phyloP scores from a whole-genome alignment of 495 filamentous ascomycete species.

The Penicillium taxi region DNA sequence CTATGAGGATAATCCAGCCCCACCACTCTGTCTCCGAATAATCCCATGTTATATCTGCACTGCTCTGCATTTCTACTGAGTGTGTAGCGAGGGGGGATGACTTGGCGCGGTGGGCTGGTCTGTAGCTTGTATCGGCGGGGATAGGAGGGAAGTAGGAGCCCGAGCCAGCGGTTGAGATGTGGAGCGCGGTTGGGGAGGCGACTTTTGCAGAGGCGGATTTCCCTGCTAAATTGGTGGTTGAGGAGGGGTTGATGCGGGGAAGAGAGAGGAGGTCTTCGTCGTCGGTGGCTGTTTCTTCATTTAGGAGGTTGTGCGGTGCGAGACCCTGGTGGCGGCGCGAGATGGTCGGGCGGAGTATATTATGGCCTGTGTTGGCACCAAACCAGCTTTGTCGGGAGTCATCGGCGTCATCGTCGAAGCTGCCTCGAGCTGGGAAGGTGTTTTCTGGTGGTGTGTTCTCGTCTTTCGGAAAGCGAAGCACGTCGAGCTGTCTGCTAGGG shows the following conservation, averaged over 20 bases:
- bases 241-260: conserved; percentile 29
- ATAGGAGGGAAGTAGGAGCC: conserved; percentile 56
- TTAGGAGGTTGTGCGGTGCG: conserved; percentile 48
- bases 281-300: conserved; percentile 66
- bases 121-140: conserved; percentile 26
- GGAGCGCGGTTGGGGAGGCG: conserved; percentile 14
- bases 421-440: conserved; percentile 12
- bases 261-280: conserved; percentile 68
- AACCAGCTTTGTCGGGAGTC: conserved; percentile 19
- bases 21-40: conserved; percentile 92
- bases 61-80: conserved; percentile 27
- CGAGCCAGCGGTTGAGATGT: conserved; percentile 50
- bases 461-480: conserved; percentile 9
- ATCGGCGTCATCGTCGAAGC: conserved; percentile 15
- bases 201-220: conserved; percentile 10
- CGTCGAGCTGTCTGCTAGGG: conserved; percentile 15
- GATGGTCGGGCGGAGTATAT: conserved; percentile 14
- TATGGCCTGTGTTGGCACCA: conserved; percentile 17
- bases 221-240: conserved; percentile 18
- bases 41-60: conserved; percentile 55
- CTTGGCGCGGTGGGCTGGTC: conserved; percentile 45
- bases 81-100: conserved; percentile 51
- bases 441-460: conserved; percentile 13
- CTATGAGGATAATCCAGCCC: conserved; percentile 85
- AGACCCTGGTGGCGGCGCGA: conserved; percentile 20